Base-by-base conservation (phyloP, 441 rosid species). In the Adansonia grandidieri region DNA sequence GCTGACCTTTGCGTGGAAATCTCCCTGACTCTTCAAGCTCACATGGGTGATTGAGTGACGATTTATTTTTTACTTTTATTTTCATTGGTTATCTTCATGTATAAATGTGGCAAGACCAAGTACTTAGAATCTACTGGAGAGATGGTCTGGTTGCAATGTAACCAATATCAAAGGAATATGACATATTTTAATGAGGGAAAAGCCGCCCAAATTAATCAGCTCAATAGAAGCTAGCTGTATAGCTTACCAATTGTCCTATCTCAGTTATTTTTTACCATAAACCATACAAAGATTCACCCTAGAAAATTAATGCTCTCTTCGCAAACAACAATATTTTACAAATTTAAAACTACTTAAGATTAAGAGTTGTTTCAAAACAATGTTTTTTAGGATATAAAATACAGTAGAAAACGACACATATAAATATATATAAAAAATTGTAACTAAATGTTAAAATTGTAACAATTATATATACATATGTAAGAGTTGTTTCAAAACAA, bases 21-120 rank as follows among this genome's bases (percentile, higher is more conserved):
- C 51, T 44, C 8, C 77, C 51, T 13, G 51, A 63, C 82, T 20
- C 50, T 66, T 79, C 75, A 48, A 66, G 1, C 19, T 63, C 42
- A 14, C 14, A 11, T 20, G 0, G 19, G 75, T 24, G 4, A 3
- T 28, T 24, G 1, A 8, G 20, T 51, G 76, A 53, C 76, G 63
- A 53, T 14, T 14, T n/a, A 10, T 9, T 13, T 17, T 17, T n/a
- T n/a, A 0, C 32, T 28, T 28, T 28, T 28, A 28, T 28, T 28
- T 65, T 24, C 51, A 28, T 37, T 53, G 32, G 11, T 53, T 28
- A 28, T 28, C 17, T 53, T n/a, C 44, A 9, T 71, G n/a, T 71
- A 28, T 2, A n/a, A 8, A 51, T 9, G 58, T 71, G 48, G 45
- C 9, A 17, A 9, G 60, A 32, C 64, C 58, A 63, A 13, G 71